Base-by-base conservation (phyloP, 257 asterid genomes). In the Thymus mandschuricus region DNA sequence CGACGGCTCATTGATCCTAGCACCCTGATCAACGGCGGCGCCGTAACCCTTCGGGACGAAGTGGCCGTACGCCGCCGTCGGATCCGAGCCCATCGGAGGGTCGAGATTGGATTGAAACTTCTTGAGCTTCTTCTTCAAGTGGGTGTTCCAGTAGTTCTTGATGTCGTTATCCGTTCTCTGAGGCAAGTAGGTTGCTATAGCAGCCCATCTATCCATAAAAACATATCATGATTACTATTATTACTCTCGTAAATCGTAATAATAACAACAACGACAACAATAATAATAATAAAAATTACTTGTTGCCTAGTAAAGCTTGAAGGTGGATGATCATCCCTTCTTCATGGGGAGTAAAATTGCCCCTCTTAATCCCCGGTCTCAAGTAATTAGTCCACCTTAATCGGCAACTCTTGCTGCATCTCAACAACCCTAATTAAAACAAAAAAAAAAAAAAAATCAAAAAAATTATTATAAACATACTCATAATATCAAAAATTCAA, bases 391-490 rank as follows among this genome's bases (percentile, higher is more conserved):
- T 93, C 98, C 98, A 93, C 63, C 98, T 81, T 8, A 93, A 89
- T 72, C 97, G 85, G 79, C 98, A 93, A 73, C 98, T 93, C 86
- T 93, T 93, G 91, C 98, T 93, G 86, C 98, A 93, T 75, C 98
- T 89, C 91, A 89, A 41, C 85, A 91, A 78, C 0, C 98, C 98
- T 93, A 30, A 5, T 31, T 56, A 48, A 60, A 60, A 55, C 2
- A 3, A 41, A 33, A 35, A 66, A 1, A 1, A 0, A 1, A 28
- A 2, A 6, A 43, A 13, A 3, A 5, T 12, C 3, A 10, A 3
- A 3, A 11, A n/a, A 45, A 46, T 11, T 10, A 46, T 10, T 46
- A n/a, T 8, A 10, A 12, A 12, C 54, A 50, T 21, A 30, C 1
- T 44, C 5, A 48, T 0, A 31, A 10, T 5, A 3, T 5, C 8